Base-by-base conservation (phyloP, 208 protist genomes). In the Porcisia hertigi region DNA sequence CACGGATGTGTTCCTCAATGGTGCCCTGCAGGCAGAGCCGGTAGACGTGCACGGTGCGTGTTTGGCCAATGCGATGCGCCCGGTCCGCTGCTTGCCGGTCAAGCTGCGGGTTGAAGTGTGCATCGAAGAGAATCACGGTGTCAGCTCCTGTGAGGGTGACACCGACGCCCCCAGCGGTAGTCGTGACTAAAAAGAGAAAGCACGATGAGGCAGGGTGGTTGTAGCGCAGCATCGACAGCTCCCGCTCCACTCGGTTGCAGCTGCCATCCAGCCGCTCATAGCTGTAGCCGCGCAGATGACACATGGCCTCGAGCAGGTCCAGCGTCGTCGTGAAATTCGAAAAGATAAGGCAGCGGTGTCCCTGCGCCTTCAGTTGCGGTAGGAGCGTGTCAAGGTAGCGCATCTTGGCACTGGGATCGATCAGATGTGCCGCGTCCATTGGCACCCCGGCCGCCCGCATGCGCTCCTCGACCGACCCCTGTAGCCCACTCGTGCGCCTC, bases 101-200 rank as follows among this genome's bases (percentile, higher is more conserved):
- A 52, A 99, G 92, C 78, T 99, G 98, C 20, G 99, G 98, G 82
- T 99, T 99, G 94, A 98, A 99, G 82, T 99, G 98, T 3, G 87
- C 82, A 79, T 99, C 98, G 86, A 96, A 99, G 53, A 99, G 91
- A 70, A 99, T 97, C 30, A 99, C 98, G 34, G 95, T 98, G 85
- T 98, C 96, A 9, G 97, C 90, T 5, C 94, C 98, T 1, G 97
- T 98, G 6, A 99, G 88, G 49, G 99, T 99, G 70, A 99, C 98
- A 62, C 99, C 99, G 7, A 99, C 92, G 39, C 99, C 99, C 69
- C 99, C 99, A 9, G 99, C 97, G 20, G 97, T 95, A 14, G 99
- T 99, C 25, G 93, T 98, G 25, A 99, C 83, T 12, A 99, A 84
- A 78, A 99, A 99, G 2, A 98, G 54, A 86, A 99, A 99, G 63